A percentile compares a stretch with the other conserved stretches of the same genome.
Conservation (phyloP, 2,329 filamentous ascomycete genomes). For the Talaromyces atroroseus region DNA sequence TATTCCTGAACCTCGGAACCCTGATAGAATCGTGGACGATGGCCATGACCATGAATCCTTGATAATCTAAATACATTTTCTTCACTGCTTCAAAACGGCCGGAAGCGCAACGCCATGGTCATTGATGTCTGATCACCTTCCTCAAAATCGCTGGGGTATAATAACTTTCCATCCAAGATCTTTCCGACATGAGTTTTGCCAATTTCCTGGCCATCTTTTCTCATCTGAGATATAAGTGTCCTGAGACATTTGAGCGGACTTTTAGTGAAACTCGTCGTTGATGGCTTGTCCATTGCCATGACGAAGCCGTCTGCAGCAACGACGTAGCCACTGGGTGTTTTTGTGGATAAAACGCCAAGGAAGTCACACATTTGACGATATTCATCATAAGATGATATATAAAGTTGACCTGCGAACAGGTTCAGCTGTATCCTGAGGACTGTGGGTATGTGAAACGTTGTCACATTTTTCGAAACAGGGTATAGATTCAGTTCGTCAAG, state of each 20-base stretch:
- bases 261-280: slow-evolving; percentile 26
- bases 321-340: slow-evolving; percentile 18
- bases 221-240: slow-evolving; percentile 28
- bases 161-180: slow-evolving; percentile 33
- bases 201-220: slow-evolving; percentile 35
- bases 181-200: slow-evolving; percentile 43
- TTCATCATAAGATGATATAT: slow-evolving; percentile 50
- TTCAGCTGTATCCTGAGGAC: slow-evolving; percentile 45
- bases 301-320: slow-evolving; percentile 25
- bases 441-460: slow-evolving; percentile 18
- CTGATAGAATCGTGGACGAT: too few relatives aligned
- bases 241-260: slow-evolving; percentile 42
- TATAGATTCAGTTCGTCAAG: slow-evolving; percentile 44
- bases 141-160: slow-evolving; percentile 14
- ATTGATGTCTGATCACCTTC: background rate
- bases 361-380: slow-evolving; percentile 36
- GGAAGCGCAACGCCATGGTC: background rate
- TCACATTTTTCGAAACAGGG: background rate
- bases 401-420: slow-evolving; percentile 64
- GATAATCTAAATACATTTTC: too few relatives aligned
- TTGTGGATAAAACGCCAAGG: slow-evolving; percentile 36
- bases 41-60: too few relatives aligned
- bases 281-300: slow-evolving; percentile 9
- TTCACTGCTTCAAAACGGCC: too few relatives aligned
- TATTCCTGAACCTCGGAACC: too few relatives aligned